These are phyloP conservation scores for Rhizopus microsporus DNA, from an alignment of 371 early-diverging fungal genomes.

Conservation along the genomic window DNA sequence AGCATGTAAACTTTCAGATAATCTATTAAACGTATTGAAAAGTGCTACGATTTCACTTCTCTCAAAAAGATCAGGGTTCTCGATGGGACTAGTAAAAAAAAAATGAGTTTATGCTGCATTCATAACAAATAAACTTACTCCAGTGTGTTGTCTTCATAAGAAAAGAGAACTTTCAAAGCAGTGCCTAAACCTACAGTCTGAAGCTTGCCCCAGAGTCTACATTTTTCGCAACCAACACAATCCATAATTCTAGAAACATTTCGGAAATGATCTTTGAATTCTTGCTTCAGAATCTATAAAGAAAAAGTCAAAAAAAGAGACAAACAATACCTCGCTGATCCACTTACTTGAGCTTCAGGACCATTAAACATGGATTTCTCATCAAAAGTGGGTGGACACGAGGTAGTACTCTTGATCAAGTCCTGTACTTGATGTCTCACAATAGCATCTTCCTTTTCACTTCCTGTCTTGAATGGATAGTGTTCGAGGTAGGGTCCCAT, in stretches of 20 bases:
- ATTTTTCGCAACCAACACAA: conserved; percentile 98
- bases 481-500: conserved; percentile 74
- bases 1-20: conserved; percentile 77
- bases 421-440: conserved; percentile 60
- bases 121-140: conserved; percentile 40
- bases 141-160: conserved; percentile 72
- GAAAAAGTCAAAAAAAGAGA: conserved; percentile 1
- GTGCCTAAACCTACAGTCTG: conserved; percentile 87
- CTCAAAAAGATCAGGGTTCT: conserved; percentile 59
- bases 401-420: conserved; percentile 56
- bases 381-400: conserved; percentile 84
- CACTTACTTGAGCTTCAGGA: conserved; percentile 36
- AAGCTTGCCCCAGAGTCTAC: conserved; percentile 97
- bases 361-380: conserved; percentile 82
- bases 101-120: not conserved
- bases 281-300: conserved; percentile 60
- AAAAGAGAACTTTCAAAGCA: conserved; percentile 93
- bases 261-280: conserved; percentile 91
- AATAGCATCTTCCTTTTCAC: conserved; percentile 51
- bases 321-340: not conserved
- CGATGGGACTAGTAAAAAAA: conserved; percentile 44
- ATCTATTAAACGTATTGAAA: conserved; percentile 87
- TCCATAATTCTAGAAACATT: conserved; percentile 97
- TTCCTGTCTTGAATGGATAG: conserved; percentile 70
- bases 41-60: conserved; percentile 91